Evolutionary conservation across 2,329 filamentous ascomycete genomes (phyloP), one percentile per base, ranked within the genome.

Genomic region (Coniosporium tulheliwenetii): DNA sequence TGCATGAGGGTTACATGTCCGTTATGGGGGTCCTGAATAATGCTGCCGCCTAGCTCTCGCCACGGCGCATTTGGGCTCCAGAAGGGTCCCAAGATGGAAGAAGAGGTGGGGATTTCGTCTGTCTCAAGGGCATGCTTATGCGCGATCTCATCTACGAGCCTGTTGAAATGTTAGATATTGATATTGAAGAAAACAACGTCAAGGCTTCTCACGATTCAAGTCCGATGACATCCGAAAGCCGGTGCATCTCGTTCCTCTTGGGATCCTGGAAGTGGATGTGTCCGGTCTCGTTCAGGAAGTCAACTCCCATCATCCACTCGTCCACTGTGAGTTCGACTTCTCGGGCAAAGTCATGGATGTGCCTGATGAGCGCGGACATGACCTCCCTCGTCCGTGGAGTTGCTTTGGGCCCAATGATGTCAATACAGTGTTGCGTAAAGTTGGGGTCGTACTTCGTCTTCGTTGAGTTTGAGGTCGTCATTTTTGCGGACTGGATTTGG

Each of bases 321-420:
- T 83, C 81, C 30, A 75, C 69, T 13, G 77, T 85, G 39, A 87
- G 73, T 62, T 86, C 80, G 47, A 83, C 74, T 54, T 87, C 82
- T 43, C 82, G 76, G 42, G 76, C 73, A 58, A 86, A 86, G 62
- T 85, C 80, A 65, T 87, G 82, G 43, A 87, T 67, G 63, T 86
- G 81, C 38, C 64, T 67, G 60, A 85, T 77, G 50, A 85, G 61
- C 26, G 72, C 67, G 45, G 66, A 59, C 52, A 86, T 64, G 51
- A 86, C 67, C 47, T 74, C 65, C 44, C 77, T 71, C 51, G 76
- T 71, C 44, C 82, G 70, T 43, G 79, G 73, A 40, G 70, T 65
- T 10, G 76, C 75, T 51, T 81, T 76, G 51, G 80, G 77, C 40
- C 79, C 76, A 67, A 85, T 85, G 50, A 77, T 70, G 47, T 82